Evolutionary conservation across 2,329 filamentous ascomycete genomes (phyloP).

Genomic region (Penicillium sp.): DNA sequence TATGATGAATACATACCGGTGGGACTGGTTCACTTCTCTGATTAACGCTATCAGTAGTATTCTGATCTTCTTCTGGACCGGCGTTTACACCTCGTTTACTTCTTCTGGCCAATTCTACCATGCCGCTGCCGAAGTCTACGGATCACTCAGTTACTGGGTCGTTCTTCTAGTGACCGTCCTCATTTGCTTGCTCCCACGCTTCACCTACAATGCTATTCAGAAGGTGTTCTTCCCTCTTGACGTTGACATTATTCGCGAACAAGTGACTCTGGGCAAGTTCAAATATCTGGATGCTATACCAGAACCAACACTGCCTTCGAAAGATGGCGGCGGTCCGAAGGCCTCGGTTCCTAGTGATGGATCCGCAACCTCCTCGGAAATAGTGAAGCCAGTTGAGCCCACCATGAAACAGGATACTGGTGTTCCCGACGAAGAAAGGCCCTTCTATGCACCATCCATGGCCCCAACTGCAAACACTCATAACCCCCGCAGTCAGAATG

Average conservation of each 20-base stretch:
- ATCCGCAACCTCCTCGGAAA: constrained; percentile 42
- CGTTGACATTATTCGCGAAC: constrained; percentile 92
- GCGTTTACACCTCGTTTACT: constrained; percentile 70
- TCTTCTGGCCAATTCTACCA: constrained; percentile 68
- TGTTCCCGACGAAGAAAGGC: constrained; percentile 82
- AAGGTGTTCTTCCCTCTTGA: constrained; percentile 94
- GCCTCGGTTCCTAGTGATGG: constrained; percentile 41
- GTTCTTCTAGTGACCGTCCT: constrained; percentile 74
- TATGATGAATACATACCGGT: constrained; percentile 92
- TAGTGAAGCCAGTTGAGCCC: constrained; percentile 52
- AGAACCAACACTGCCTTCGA: constrained; percentile 46
- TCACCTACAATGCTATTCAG: constrained; percentile 80
- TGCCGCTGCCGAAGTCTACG: constrained; percentile 75
- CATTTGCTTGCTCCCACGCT: constrained; percentile 82
- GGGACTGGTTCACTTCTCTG: constrained; percentile 93
- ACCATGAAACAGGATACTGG: constrained; percentile 61
- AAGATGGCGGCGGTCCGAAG: constrained; percentile 30
- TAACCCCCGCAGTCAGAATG: constrained; percentile 80
- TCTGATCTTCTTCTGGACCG: constrained; percentile 94
- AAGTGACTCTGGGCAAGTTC: constrained; percentile 80
- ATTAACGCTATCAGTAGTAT: constrained; percentile 79
- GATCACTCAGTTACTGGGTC: constrained; percentile 82
- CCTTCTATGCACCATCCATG: constrained; percentile 90
- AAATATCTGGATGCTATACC: constrained; percentile 64
- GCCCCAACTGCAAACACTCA: constrained; percentile 74